phyloP scores from a whole-genome alignment of 2,329 filamentous ascomycete genomes.

The Cladosporium austrohemisphaericum region DNA sequence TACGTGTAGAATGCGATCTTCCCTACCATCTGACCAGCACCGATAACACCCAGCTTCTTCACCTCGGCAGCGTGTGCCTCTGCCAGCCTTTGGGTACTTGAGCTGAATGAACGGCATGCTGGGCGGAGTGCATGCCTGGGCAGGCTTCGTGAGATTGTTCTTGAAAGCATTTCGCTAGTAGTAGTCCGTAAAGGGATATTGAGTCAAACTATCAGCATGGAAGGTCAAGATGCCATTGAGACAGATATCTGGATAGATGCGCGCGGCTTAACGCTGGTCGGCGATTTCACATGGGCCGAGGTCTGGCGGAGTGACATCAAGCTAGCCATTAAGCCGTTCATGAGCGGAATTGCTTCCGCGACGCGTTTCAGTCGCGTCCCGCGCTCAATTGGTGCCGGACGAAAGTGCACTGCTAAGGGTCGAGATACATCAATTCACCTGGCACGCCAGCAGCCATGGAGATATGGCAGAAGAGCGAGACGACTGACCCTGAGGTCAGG shows the following conservation, averaged over 20 bases:
- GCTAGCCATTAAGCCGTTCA: too few relatives aligned
- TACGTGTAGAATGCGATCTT: neutral
- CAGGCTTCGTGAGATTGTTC: slow-evolving; percentile 7
- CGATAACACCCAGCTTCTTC: slow-evolving; percentile 84
- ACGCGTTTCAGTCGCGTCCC: slow-evolving; percentile 10
- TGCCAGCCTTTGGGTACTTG: slow-evolving; percentile 44
- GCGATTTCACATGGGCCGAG: slow-evolving; percentile 4
- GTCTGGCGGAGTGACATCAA: slow-evolving; percentile 4
- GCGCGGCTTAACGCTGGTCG: slow-evolving; percentile 6
- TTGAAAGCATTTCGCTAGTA: slow-evolving; percentile 1
- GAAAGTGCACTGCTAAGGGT: neutral
- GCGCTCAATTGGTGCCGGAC: neutral
- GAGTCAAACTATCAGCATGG: neutral
- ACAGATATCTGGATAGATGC: too few relatives aligned
- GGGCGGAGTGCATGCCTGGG: slow-evolving; percentile 15
- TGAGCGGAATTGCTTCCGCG: too few relatives aligned
- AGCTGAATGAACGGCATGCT: slow-evolving; percentile 60
- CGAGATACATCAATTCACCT: neutral
- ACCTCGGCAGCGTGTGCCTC: slow-evolving; percentile 65
- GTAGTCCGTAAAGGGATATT: neutral
- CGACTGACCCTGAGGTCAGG: slow-evolving; percentile 84
- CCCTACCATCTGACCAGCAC: slow-evolving; percentile 83
- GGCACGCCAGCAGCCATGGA: slow-evolving; percentile 22
- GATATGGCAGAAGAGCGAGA: slow-evolving; percentile 29
- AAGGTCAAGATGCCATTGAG: neutral